Percentiles rank a stretch among this genome's conserved stretches.
phyloP scores from a whole-genome alignment of 768 basidiomycete genomes.

The Saitozyma sp. region DNA sequence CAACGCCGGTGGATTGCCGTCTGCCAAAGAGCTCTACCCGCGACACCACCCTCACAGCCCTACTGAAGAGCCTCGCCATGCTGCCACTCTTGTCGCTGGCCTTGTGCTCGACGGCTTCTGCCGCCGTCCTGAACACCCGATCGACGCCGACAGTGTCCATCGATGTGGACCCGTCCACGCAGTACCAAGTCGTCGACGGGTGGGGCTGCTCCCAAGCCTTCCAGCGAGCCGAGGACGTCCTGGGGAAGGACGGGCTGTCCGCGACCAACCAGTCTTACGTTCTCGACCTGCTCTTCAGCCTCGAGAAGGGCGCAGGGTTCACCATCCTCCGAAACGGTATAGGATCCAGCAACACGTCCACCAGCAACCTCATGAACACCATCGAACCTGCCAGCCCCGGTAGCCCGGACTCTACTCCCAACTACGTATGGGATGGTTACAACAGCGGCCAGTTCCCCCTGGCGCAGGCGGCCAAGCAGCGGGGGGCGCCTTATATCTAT shows the following conservation, averaged over 20 bases:
- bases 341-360: constrained; percentile 9
- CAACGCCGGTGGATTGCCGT: too few relatives aligned
- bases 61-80: too few relatives aligned
- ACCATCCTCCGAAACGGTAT: constrained; percentile 19
- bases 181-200: constrained; percentile 13
- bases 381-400: constrained; percentile 8
- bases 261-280: constrained; percentile 2
- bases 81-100: too few relatives aligned
- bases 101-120: too few relatives aligned
- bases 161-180: background rate
- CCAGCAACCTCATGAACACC: constrained; percentile 12
- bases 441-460: constrained; percentile 11
- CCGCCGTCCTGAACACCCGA: too few relatives aligned
- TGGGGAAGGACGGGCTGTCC: constrained; percentile 9
- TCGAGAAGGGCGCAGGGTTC: constrained; percentile 16
- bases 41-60: too few relatives aligned
- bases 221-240: constrained; percentile 13
- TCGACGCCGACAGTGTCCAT: background rate
- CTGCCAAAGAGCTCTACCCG: too few relatives aligned
- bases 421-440: constrained; percentile 15
- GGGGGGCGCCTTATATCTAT: constrained; percentile 12
- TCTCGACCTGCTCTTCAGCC: constrained; percentile 7
- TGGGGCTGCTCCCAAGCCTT: constrained; percentile 12
- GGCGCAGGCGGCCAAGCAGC: background rate
- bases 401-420: background rate